Percentiles rank a stretch among this genome's conserved stretches.
These are phyloP conservation scores for Daldinia concentrica DNA, from an alignment of 495 filamentous ascomycete species.

Conservation along the genomic window DNA sequence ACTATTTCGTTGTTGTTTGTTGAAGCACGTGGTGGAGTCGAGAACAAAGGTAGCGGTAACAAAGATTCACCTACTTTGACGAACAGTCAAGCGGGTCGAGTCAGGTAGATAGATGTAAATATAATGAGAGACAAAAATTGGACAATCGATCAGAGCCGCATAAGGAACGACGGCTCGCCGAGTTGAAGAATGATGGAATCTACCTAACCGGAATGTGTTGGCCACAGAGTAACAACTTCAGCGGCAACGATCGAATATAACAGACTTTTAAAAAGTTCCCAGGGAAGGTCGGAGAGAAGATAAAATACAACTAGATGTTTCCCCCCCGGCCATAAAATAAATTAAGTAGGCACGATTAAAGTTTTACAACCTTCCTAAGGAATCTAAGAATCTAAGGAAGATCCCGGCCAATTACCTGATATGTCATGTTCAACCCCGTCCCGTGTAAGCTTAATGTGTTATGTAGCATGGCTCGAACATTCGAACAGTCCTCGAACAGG, in stretches of 20 bases:
- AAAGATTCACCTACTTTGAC: conserved; percentile 10
- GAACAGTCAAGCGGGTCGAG: background rate
- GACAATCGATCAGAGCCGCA: conserved; percentile 27
- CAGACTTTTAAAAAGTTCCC: conserved; percentile 18
- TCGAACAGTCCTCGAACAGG: conserved; percentile 8
- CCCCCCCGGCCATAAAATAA: conserved; percentile 5
- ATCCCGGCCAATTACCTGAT: background rate
- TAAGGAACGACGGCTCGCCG: conserved; percentile 42
- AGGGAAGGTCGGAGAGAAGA: conserved; percentile 24
- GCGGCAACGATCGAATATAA: conserved; percentile 24
- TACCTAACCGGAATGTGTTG: conserved; percentile 12
- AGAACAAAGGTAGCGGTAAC: conserved; percentile 30
- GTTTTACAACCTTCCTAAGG: conserved; percentile 1
- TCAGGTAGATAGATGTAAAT: background rate
- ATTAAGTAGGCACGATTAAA: conserved; percentile 20
- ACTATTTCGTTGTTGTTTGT: conserved; percentile 23
- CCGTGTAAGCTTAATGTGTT: background rate
- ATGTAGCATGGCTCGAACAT: background rate
- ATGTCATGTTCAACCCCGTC: conserved; percentile 12
- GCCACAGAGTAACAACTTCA: conserved; percentile 2
- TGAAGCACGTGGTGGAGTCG: conserved; percentile 4
- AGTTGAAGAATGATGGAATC: conserved; percentile 19
- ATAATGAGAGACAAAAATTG: conserved; percentile 25
- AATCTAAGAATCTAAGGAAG: background rate
- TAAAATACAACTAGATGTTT: conserved; percentile 2